Evolutionary conservation across 768 basidiomycete species (phyloP).

Genomic region (Omphalotus guepiniiformis): DNA sequence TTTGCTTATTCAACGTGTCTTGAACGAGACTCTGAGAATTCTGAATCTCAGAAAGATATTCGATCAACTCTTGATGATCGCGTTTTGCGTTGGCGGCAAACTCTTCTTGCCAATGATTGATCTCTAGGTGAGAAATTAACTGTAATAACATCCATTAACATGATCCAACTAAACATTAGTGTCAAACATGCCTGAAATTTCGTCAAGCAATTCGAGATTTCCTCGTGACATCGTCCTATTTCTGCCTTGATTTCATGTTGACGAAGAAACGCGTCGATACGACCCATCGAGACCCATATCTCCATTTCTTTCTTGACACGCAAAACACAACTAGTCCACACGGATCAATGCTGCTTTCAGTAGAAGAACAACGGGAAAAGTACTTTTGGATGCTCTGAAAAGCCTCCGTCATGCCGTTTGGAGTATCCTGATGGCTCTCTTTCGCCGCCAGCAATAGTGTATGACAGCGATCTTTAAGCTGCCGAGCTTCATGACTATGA

Average conservation of each 20-base stretch:
- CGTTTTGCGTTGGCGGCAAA: constrained; percentile 32
- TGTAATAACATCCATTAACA: constrained; percentile 14
- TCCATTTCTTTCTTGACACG: constrained; percentile 37
- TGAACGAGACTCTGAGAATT: constrained; percentile 34
- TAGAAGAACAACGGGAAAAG: neutral
- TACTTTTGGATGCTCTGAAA: constrained; percentile 11
- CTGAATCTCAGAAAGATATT: constrained; percentile 39
- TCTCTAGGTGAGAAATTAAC: constrained; percentile 43
- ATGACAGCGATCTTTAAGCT: constrained; percentile 44
- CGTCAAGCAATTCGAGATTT: constrained; percentile 41
- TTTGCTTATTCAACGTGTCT: constrained; percentile 27
- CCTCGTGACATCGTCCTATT: constrained; percentile 41
- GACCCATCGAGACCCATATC: constrained; percentile 37
- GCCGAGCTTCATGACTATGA: constrained; percentile 36
- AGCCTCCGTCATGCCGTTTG: constrained; percentile 27
- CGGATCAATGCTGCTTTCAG: neutral
- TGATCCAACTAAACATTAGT: neutral
- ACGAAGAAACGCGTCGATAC: constrained; percentile 39
- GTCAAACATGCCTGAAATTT: constrained; percentile 38
- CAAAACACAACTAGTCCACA: constrained; percentile 22
- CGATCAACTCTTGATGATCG: constrained; percentile 42
- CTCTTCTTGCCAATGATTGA: constrained; percentile 45
- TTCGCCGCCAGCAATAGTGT: constrained; percentile 35
- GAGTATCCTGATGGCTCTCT: constrained; percentile 26
- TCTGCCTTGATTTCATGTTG: constrained; percentile 40